A percentile compares a stretch with the other conserved stretches of the same genome.
Evolutionary conservation across 2,329 filamentous ascomycete species (phyloP).

Genomic region (Coleophoma cylindrospora): DNA sequence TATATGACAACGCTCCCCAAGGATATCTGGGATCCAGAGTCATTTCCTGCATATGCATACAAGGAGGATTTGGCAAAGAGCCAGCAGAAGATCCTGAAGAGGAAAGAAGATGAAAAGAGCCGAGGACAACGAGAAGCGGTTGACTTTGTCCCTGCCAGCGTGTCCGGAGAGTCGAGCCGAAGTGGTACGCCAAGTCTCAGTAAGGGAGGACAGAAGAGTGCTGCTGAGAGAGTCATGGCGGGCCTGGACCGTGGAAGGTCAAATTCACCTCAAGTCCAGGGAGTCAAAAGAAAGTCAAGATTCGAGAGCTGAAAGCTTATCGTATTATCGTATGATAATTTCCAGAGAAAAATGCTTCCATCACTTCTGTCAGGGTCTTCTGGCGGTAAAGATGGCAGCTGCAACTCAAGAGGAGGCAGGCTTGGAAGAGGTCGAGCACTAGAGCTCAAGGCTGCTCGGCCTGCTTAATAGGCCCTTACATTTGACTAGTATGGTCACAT

Average conservation of each 20-base stretch:
- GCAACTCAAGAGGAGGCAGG: no score
- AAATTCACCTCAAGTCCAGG: slow-evolving; percentile 24
- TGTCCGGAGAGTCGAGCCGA: slow-evolving; percentile 16
- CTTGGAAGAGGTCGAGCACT: no score
- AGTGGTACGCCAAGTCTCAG: slow-evolving; percentile 14
- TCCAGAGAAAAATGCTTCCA: no score
- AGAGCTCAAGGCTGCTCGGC: no score
- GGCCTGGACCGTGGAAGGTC: slow-evolving; percentile 25
- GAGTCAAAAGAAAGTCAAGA: slow-evolving; percentile 25
- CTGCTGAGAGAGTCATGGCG: slow-evolving; percentile 28
- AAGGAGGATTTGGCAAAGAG: slow-evolving; percentile 43
- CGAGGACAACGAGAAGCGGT: slow-evolving; percentile 23
- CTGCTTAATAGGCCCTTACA: no score
- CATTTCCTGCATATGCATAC: slow-evolving; percentile 50
- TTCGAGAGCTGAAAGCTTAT: slow-evolving; percentile 23
- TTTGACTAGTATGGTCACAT: no score
- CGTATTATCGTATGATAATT: no score
- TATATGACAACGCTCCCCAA: slow-evolving; percentile 58
- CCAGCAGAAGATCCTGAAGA: slow-evolving; percentile 30
- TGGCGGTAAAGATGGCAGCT: no score
- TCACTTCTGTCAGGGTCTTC: no score
- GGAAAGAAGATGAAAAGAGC: slow-evolving; percentile 23
- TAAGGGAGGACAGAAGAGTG: slow-evolving; percentile 19
- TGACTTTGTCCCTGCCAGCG: slow-evolving; percentile 26
- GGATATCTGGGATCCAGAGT: slow-evolving; percentile 52